Evolutionary conservation across 78 protist genomes (phyloP), one percentile per base, ranked within the genome.

Genomic region (Kipferlia bialata): DNA sequence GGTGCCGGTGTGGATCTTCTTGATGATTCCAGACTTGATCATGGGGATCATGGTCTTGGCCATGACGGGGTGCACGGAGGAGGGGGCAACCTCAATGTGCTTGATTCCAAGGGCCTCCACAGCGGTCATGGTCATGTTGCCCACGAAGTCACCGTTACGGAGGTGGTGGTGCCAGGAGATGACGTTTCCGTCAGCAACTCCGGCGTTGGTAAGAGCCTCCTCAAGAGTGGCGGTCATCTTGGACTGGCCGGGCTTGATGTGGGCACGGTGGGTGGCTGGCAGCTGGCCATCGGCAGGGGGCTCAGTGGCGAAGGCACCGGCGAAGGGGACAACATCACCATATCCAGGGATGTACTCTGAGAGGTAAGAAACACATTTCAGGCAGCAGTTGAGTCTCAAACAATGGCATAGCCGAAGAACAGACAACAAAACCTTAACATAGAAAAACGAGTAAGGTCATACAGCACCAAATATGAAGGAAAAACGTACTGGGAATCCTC

Each of bases 121-220:
- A 29, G 2, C 32, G 28, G 5, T 39, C 18, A 38, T 54, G 28
- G 58, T 56, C 20, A 31, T 5, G 5, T 6, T 5, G 31, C 17
- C 16, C 16, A 67, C 55, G 37, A 2, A 5, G 44, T 39, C 45
- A 28, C 72, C 72, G 29, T 31, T 29, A 56, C 72, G 58, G 5
- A 67, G 31, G 7, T 67, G 72, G 39, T 67, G 72, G 31, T 67
- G 72, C 28, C 6, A 39, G 29, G 59, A 38, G 10, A 67, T 67
- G 36, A 61, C 44, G 59, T 38, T 67, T 2, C 72, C 72, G 58
- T 67, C 58, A 6, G 16, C 18, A 5, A 31, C 28, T 28, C 72
- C 72, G 39, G 59, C 16, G 37, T 5, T 18, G n/a, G 28, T 5
- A 5, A 67, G n/a, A 10, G 72, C 72, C 31, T 26, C 31, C 18